These are phyloP conservation scores for Plectosphaerella cucumerina DNA, from an alignment of 2,329 filamentous ascomycete genomes.

Conservation along the genomic window DNA sequence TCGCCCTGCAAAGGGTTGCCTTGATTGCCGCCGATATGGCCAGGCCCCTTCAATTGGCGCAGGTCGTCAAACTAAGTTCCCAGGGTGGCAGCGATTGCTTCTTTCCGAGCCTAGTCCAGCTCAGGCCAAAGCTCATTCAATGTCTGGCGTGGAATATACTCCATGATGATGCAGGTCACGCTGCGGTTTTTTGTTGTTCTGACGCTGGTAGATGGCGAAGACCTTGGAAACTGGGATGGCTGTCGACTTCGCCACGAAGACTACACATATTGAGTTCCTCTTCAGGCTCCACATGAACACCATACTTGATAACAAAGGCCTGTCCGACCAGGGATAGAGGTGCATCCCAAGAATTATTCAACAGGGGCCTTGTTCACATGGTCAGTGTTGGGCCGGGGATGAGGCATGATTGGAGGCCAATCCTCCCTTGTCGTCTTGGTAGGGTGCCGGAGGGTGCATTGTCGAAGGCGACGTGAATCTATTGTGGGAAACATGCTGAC, in stretches of 20 bases:
- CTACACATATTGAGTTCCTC: slow-evolving; percentile 28
- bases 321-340: slow-evolving; percentile 11
- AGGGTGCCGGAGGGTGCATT: background rate
- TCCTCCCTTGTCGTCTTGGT: background rate
- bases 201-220: slow-evolving; percentile 20
- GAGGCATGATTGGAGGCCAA: background rate
- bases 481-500: too few species aligned
- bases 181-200: background rate
- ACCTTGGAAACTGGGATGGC: slow-evolving; percentile 21
- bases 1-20: background rate
- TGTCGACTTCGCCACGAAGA: slow-evolving; percentile 18
- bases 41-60: background rate
- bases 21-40: background rate
- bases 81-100: background rate
- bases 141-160: background rate
- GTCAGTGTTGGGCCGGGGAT: background rate
- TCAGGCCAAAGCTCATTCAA: background rate
- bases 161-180: background rate
- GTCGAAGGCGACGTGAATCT: too few species aligned
- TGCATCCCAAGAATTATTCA: background rate
- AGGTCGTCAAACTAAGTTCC: background rate
- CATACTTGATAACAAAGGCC: slow-evolving; percentile 11
- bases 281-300: slow-evolving; percentile 14
- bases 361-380: background rate
- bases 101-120: background rate